Percentiles rank a stretch among this genome's conserved stretches.
Evolutionary conservation across 768 basidiomycete genomes (phyloP).

Genomic region (Phylloporus sp.): DNA sequence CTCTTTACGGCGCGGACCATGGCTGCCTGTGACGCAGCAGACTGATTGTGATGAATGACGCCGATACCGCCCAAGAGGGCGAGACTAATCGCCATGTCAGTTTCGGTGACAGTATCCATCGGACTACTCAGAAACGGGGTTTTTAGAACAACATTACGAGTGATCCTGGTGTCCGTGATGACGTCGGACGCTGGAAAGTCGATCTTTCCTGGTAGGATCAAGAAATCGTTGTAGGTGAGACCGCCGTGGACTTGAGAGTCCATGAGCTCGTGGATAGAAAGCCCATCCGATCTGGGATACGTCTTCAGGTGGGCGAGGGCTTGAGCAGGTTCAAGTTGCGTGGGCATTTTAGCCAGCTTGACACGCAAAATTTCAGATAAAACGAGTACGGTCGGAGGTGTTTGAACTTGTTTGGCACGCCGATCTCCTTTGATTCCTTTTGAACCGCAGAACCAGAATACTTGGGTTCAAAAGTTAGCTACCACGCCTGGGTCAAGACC

Average conservation of each 20-base stretch:
- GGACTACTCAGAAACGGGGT: constrained; percentile 97
- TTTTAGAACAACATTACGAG: constrained; percentile 81
- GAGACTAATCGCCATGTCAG: constrained; percentile 88
- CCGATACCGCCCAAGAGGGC: constrained; percentile 96
- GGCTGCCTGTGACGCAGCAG: constrained; percentile 78
- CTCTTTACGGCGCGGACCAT: constrained; percentile 98
- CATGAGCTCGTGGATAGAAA: constrained; percentile 82
- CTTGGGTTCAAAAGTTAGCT: too few relatives aligned
- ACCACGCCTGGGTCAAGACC: too few relatives aligned
- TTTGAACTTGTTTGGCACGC: too few relatives aligned
- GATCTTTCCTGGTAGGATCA: constrained; percentile 92
- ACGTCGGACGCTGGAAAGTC: constrained; percentile 84
- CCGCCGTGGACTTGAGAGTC: constrained; percentile 83
- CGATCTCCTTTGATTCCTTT: too few relatives aligned
- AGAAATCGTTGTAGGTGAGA: constrained; percentile 96
- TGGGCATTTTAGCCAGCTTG: constrained; percentile 31
- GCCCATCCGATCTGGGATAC: constrained; percentile 74
- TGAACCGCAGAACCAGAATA: too few relatives aligned
- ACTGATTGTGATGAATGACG: constrained; percentile 96
- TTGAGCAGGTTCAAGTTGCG: constrained; percentile 55
- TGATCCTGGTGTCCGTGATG: constrained; percentile 71
- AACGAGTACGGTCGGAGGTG: too few relatives aligned
- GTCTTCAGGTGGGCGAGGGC: constrained; percentile 72
- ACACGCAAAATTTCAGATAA: constrained; percentile 1
- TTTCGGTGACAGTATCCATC: constrained; percentile 98